phyloP scores from a whole-genome alignment of 352 stramenopile genomes.

The Globisporangium splendens region DNA sequence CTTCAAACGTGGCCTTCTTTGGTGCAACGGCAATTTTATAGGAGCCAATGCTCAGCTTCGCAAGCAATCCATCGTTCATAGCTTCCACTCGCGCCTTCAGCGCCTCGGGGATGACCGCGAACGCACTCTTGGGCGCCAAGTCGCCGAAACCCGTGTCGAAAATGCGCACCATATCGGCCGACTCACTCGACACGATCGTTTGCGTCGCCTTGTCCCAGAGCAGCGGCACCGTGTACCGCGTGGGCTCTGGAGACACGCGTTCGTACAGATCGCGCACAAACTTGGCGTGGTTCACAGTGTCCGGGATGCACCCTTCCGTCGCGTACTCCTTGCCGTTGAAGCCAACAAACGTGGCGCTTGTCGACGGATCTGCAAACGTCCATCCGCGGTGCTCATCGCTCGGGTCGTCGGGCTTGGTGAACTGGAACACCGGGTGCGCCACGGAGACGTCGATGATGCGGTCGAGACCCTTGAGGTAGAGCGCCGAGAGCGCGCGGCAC shows the following conservation, averaged over 20 bases:
- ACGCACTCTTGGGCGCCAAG: constrained; percentile 23
- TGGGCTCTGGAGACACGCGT: constrained; percentile 10
- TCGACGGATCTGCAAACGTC: constrained; percentile 25
- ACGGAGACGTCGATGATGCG: constrained; percentile 87
- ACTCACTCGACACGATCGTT: constrained; percentile 82
- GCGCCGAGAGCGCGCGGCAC: constrained; percentile 56
- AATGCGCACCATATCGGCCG: constrained; percentile 64
- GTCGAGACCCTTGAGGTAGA: constrained; percentile 90
- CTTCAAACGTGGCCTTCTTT: constrained; percentile 51
- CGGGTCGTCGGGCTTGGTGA: constrained; percentile 35
- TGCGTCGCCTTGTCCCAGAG: constrained; percentile 63
- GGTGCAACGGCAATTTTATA: constrained; percentile 65
- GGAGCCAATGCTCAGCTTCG: constrained; percentile 40
- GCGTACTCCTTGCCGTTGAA: constrained; percentile 18
- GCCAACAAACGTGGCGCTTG: not conserved
- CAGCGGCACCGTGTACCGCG: constrained; percentile 49
- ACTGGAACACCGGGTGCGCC: constrained; percentile 52
- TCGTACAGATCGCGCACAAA: constrained; percentile 44
- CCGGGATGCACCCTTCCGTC: constrained; percentile 17
- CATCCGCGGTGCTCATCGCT: constrained; percentile 33
- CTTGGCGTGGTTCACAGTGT: constrained; percentile 20
- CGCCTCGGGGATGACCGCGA: too few species aligned
- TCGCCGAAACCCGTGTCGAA: constrained; percentile 45
- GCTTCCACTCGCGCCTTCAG: constrained; percentile 42
- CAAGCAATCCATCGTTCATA: constrained; percentile 62